Percentiles rank a stretch among this genome's conserved stretches.
phyloP scores from a whole-genome alignment of 495 filamentous ascomycete species.

The Podospora pseudocomata region DNA sequence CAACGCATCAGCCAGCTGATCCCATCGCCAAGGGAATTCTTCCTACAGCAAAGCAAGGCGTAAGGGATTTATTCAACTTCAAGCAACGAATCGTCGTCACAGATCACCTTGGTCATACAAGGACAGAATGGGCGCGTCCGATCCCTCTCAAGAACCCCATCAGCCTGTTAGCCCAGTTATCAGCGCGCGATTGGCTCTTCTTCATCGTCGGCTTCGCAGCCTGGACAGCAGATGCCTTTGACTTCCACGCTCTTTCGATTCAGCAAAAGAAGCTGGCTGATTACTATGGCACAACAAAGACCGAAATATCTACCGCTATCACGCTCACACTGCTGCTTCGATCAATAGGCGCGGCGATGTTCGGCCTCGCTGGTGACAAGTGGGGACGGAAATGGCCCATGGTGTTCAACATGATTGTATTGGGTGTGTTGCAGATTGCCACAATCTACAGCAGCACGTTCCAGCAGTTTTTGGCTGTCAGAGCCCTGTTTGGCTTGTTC shows the following conservation, averaged over 20 bases:
- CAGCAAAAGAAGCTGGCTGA: constrained; percentile 64
- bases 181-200: constrained; percentile 56
- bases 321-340: constrained; percentile 69
- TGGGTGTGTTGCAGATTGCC: constrained; percentile 62
- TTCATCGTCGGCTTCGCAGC: constrained; percentile 61
- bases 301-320: constrained; percentile 68
- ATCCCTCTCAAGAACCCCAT: constrained; percentile 59
- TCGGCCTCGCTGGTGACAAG: constrained; percentile 68
- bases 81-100: constrained; percentile 62
- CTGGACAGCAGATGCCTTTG: constrained; percentile 70
- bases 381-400: constrained; percentile 82
- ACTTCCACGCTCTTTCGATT: constrained; percentile 74
- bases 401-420: constrained; percentile 65
- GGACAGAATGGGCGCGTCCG: constrained; percentile 59
- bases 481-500: constrained; percentile 70
- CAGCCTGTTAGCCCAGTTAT: constrained; percentile 55
- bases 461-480: constrained; percentile 64
- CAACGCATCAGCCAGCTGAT: constrained; percentile 49
- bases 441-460: constrained; percentile 69
- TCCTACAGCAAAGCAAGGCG: constrained; percentile 56
- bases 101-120: constrained; percentile 53
- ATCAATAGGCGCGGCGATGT: constrained; percentile 65
- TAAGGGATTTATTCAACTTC: constrained; percentile 62
- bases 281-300: constrained; percentile 62
- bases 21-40: constrained; percentile 56